phyloP scores from a whole-genome alignment of 2,329 filamentous ascomycete species.

The Dryadomyces quercivorus region DNA sequence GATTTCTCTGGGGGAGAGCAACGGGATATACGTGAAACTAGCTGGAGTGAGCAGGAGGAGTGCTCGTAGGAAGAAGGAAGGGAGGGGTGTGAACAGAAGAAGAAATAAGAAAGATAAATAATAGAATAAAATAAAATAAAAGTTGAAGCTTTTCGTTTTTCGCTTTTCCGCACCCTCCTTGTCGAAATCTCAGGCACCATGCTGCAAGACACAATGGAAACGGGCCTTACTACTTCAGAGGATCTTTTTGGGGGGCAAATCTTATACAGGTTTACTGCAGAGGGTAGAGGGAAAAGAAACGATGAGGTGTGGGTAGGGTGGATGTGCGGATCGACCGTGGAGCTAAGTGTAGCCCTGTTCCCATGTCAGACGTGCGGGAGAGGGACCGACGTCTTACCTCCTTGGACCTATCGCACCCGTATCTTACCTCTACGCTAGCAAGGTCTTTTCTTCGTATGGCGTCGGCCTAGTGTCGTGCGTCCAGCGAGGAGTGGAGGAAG shows the following conservation, averaged over 20 bases:
- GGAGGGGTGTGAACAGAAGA: background rate
- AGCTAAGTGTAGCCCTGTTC: constrained; percentile 1
- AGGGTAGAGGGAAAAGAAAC: background rate
- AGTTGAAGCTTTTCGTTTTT: background rate
- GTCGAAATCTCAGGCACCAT: background rate
- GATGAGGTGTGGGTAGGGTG: background rate
- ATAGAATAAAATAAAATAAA: background rate
- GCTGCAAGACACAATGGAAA: background rate
- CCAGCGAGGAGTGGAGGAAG: background rate
- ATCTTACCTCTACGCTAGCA: background rate
- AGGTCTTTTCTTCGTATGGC: background rate
- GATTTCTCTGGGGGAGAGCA: too few relatives aligned
- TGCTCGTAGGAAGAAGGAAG: background rate
- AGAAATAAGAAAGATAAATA: background rate
- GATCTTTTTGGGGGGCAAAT: background rate
- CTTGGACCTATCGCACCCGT: background rate
- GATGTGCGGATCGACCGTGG: constrained; percentile 5
- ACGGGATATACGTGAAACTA: constrained; percentile 4
- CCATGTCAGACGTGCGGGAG: constrained; percentile 4
- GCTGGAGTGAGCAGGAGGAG: background rate
- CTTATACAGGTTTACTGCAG: background rate
- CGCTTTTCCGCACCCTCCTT: background rate
- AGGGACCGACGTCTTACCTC: constrained; percentile 1
- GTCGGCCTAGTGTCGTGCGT: constrained; percentile 1
- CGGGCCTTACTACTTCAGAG: background rate